A percentile compares a stretch with the other conserved stretches of the same genome.
These are phyloP conservation scores for Neophaeococcomyces mojaviensis DNA, from an alignment of 2,329 filamentous ascomycete genomes.

Conservation along the genomic window DNA sequence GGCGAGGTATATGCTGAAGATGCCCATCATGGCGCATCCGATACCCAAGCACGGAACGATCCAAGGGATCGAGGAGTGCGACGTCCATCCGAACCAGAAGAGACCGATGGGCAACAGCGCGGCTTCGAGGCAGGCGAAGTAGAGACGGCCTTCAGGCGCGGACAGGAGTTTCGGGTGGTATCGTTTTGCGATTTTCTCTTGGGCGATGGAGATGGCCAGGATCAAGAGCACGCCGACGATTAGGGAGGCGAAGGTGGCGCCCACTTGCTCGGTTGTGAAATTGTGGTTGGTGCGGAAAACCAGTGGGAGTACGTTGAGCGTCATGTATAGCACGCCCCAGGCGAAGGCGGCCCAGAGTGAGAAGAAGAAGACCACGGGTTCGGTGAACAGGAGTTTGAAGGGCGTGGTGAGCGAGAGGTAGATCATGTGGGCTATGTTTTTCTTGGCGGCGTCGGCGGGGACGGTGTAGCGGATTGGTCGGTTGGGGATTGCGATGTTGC, in stretches of 20 bases:
- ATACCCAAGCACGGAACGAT: conserved; percentile 64
- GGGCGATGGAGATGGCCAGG: conserved; percentile 61
- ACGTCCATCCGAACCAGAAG: conserved; percentile 71
- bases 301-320: conserved; percentile 71
- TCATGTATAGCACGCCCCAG: conserved; percentile 83
- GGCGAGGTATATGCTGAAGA: conserved; percentile 77
- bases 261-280: conserved; percentile 61
- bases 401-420: conserved; percentile 22
- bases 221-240: conserved; percentile 59
- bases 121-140: conserved; percentile 72
- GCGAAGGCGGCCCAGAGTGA: conserved; percentile 83
- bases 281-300: conserved; percentile 62
- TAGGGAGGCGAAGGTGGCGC: conserved; percentile 68
- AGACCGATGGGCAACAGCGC: conserved; percentile 69
- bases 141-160: conserved; percentile 68
- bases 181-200: conserved; percentile 44
- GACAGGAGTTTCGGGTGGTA: conserved; percentile 29
- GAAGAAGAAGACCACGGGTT: conserved; percentile 64
- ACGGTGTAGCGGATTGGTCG: conserved; percentile 19
- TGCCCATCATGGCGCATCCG: conserved; percentile 70
- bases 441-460: conserved; percentile 15
- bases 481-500: conserved; percentile 38
- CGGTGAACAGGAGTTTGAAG: conserved; percentile 49
- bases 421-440: conserved; percentile 18
- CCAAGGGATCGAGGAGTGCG: conserved; percentile 57